phyloP scores from a whole-genome alignment of 768 basidiomycete genomes.

The Pleurotus pulmonarius region DNA sequence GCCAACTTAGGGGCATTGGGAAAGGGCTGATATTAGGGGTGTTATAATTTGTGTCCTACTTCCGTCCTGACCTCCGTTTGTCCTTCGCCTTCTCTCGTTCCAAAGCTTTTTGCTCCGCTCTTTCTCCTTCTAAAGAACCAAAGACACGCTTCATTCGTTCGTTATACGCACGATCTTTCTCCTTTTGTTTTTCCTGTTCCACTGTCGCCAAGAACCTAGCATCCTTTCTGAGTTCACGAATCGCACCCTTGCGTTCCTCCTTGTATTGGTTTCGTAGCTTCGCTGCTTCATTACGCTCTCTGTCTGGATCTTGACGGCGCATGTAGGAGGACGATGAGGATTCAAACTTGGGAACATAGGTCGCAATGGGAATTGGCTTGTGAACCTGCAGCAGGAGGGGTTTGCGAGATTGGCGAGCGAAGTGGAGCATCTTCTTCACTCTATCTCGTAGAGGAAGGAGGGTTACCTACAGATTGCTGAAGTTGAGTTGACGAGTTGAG shows the following conservation, averaged over 20 bases:
- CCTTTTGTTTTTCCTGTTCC: conserved; percentile 77
- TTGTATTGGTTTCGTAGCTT: conserved; percentile 89
- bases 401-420: conserved; percentile 65
- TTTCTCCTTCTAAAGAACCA: conserved; percentile 75
- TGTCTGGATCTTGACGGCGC: conserved; percentile 85
- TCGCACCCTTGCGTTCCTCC: conserved; percentile 95
- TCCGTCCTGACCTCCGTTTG: conserved; percentile 74
- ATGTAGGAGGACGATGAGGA: conserved; percentile 59
- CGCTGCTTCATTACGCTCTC: conserved; percentile 79
- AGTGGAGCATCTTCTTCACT: conserved; percentile 63
- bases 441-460: conserved; percentile 43
- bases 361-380: conserved; percentile 93
- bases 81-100: conserved; percentile 78
- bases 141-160: conserved; percentile 81
- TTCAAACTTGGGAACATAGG: conserved; percentile 94
- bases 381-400: conserved; percentile 88
- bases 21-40: too few relatives aligned
- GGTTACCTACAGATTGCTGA: conserved; percentile 37
- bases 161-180: conserved; percentile 81
- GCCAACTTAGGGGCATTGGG: too few relatives aligned
- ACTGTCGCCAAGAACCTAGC: conserved; percentile 88
- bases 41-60: conserved; percentile 28
- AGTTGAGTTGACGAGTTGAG: conserved; percentile 8
- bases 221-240: conserved; percentile 94
- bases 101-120: conserved; percentile 93